Conservation (phyloP, 192 early-diverging fungal species). For the Jimgerdemannia flammicorona region DNA sequence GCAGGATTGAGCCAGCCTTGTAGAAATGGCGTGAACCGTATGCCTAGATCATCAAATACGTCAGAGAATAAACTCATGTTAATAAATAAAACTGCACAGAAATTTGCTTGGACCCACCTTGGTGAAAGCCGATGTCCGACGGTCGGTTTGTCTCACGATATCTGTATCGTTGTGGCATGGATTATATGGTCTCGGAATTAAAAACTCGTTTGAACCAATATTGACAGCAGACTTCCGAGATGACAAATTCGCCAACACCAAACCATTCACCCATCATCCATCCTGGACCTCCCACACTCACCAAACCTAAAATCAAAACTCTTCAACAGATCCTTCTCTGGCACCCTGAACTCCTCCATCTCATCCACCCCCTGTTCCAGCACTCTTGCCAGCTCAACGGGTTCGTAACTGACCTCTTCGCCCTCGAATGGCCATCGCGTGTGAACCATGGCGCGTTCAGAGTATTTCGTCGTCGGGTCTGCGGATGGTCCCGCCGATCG, state of each 20-base stretch:
- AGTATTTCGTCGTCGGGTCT: conserved; percentile 4
- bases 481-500: conserved; percentile 14
- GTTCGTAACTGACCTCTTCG: conserved; percentile 18
- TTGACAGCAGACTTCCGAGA: too few relatives aligned
- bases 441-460: conserved; percentile 21
- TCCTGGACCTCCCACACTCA: conserved; percentile 15
- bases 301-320: conserved; percentile 46
- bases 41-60: conserved; percentile 57
- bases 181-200: too few relatives aligned
- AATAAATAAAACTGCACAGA: background rate
- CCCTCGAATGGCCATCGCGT: conserved; percentile 43
- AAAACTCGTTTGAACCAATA: too few relatives aligned
- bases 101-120: conserved; percentile 43
- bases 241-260: too few relatives aligned
- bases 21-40: conserved; percentile 81
- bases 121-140: conserved; percentile 68
- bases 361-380: conserved; percentile 21
- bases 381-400: conserved; percentile 18
- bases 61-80: background rate
- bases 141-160: conserved; percentile 52
- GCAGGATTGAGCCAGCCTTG: conserved; percentile 74
- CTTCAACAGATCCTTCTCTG: conserved; percentile 39
- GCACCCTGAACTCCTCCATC: conserved; percentile 26
- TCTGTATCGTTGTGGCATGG: conserved; percentile 28
- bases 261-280: too few relatives aligned